Evolutionary conservation across 2,329 filamentous ascomycete genomes (phyloP).

Genomic region (Lachnellula suecica): DNA sequence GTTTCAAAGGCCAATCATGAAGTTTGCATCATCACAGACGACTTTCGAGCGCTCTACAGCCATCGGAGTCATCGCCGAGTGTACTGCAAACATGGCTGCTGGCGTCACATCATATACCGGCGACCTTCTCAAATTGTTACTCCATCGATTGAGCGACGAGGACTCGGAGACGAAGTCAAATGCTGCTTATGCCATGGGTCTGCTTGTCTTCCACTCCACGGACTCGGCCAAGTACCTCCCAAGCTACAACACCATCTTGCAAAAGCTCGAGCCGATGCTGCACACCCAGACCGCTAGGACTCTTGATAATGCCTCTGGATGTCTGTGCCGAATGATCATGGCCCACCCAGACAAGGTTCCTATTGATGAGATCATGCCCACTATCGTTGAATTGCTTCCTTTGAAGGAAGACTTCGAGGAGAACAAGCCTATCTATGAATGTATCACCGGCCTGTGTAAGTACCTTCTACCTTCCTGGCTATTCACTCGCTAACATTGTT

Average conservation of each 20-base stretch:
- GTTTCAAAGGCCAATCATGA: slow-evolving; percentile 88
- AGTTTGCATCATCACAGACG: slow-evolving; percentile 83
- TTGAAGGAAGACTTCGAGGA: slow-evolving; percentile 94
- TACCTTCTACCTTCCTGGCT: slow-evolving; percentile 24
- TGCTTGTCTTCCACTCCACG: slow-evolving; percentile 79
- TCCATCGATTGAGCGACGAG: slow-evolving; percentile 86
- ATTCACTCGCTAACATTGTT: slow-evolving; percentile 5
- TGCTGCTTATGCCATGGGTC: slow-evolving; percentile 85
- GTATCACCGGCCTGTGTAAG: slow-evolving; percentile 84
- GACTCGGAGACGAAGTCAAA: slow-evolving; percentile 94
- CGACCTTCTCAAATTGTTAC: slow-evolving; percentile 73
- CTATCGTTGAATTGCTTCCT: slow-evolving; percentile 75
- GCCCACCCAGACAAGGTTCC: slow-evolving; percentile 83
- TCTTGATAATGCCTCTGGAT: slow-evolving; percentile 91
- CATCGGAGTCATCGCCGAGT: slow-evolving; percentile 89
- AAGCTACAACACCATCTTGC: slow-evolving; percentile 74
- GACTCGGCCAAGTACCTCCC: slow-evolving; percentile 70
- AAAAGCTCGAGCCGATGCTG: slow-evolving; percentile 83
- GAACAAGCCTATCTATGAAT: slow-evolving; percentile 90
- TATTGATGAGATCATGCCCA: slow-evolving; percentile 77
- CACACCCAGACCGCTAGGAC: slow-evolving; percentile 75
- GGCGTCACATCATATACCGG: slow-evolving; percentile 81
- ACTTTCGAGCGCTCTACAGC: slow-evolving; percentile 85
- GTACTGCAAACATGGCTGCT: slow-evolving; percentile 78
- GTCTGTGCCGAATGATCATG: slow-evolving; percentile 87